Evolutionary conservation across 2,329 filamentous ascomycete genomes (phyloP), one percentile per base, ranked within the genome.

Genomic region (Gnomoniopsis smithogilvyi): DNA sequence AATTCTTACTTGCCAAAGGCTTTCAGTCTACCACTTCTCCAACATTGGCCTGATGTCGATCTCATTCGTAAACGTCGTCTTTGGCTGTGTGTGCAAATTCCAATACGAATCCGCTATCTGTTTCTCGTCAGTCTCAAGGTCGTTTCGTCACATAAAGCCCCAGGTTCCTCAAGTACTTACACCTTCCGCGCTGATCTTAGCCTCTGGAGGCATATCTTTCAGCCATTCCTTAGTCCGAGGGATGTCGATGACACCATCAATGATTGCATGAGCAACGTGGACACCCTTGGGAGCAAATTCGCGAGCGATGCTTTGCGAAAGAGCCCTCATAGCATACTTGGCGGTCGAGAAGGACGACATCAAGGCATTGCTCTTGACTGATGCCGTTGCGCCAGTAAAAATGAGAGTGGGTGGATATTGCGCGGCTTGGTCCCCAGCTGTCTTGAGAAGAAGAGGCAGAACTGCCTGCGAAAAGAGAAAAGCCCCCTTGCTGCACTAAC

Each of bases 271-370:
- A 0, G 88, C 84, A 1, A 96, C 88, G 71, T 96, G 92, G 1
- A 96, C 83, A 2, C 92, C 92, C 71, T 90, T 80, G 0, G 92
- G 91, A 0, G 89, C 90, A 72, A 95, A 96, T 71, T 96, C 92
- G 58, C 89, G 46, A 24, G 46, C 46, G 30, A 48, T 24, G 26
- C 46, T 48, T 12, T 26, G 24, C 6, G 46, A 10, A 3, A 48
- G 46, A 21, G 46, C 46, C 11, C 46, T 24, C 3, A 8, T 12
- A 12, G 46, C 24, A n/a, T 15, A 48, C 24, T 48, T 48, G 21
- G 11, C 46, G 46, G 46, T 26, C 12, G 46, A 26, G 14, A 48
- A 48, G 14, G 19, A 11, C 2, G 46, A 11, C 19, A 48, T 14
- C 4, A 10, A 6, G 3, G 21, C 46, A n/a, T 26, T 48, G 46